Evolutionary conservation across 805 yeast species (phyloP).

Genomic region (Cephaloascus albidus): DNA sequence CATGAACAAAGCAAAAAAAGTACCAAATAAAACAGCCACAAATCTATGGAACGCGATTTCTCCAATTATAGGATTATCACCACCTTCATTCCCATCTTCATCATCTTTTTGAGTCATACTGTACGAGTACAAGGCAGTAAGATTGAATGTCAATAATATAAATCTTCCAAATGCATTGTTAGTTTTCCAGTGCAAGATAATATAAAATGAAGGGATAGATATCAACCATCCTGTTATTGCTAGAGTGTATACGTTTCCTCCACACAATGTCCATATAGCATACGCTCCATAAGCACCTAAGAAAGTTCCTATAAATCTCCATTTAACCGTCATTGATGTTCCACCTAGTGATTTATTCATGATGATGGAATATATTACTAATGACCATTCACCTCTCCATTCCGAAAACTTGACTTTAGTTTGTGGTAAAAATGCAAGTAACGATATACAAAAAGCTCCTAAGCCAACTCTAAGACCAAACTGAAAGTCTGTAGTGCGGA

Average conservation of each 20-base stretch:
- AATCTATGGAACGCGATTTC: constrained; percentile 78
- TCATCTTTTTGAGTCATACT: constrained; percentile 51
- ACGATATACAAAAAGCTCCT: constrained; percentile 59
- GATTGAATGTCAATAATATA: constrained; percentile 64
- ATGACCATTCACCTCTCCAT: constrained; percentile 81
- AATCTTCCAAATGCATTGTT: constrained; percentile 62
- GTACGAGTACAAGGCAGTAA: constrained; percentile 70
- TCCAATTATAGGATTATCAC: constrained; percentile 53
- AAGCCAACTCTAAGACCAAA: constrained; percentile 74
- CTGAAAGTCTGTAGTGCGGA: constrained; percentile 60
- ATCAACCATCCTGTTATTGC: constrained; percentile 38
- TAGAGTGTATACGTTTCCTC: constrained; percentile 44
- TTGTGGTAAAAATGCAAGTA: constrained; percentile 55
- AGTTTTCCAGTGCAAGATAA: constrained; percentile 59
- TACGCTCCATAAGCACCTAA: constrained; percentile 61
- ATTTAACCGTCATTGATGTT: constrained; percentile 67
- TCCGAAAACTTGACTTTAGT: constrained; percentile 45
- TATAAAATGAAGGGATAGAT: constrained; percentile 38
- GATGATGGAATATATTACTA: constrained; percentile 73
- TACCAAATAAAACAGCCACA: constrained; percentile 62
- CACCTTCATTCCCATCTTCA: constrained; percentile 59
- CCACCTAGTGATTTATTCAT: constrained; percentile 85
- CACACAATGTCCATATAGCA: constrained; percentile 46
- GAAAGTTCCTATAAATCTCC: constrained; percentile 68
- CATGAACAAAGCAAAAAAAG: constrained; percentile 66